Percentiles rank a stretch among this genome's conserved stretches.
Conservation (phyloP, 345 rosid genomes). For the Eucalyptus erythrocorys region DNA sequence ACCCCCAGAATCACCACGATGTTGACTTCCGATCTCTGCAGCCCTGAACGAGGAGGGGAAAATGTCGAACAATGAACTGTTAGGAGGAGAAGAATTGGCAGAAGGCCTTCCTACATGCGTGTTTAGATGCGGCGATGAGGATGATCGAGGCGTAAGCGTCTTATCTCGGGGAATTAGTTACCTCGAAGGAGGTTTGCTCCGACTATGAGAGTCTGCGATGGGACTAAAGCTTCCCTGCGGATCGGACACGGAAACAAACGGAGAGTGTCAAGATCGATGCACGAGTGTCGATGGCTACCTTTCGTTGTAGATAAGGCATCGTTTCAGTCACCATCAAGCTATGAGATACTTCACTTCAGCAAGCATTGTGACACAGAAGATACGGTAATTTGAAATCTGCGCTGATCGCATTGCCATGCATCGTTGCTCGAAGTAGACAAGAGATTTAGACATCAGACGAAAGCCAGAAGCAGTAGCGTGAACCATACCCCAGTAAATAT, state of each 20-base stretch:
- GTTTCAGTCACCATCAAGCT: background rate
- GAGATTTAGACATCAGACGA: background rate
- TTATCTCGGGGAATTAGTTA: background rate
- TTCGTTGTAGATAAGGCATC: background rate
- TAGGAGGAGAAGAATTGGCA: background rate
- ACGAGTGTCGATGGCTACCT: background rate
- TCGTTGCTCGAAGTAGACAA: background rate
- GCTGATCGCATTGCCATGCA: background rate
- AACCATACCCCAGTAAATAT: conserved; percentile 16
- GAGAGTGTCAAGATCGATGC: background rate
- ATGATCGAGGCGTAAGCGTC: background rate
- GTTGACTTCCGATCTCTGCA: background rate
- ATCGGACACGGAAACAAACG: background rate
- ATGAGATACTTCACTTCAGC: background rate
- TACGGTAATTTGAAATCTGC: background rate
- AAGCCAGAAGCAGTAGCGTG: background rate
- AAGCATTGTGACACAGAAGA: background rate
- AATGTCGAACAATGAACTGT: background rate
- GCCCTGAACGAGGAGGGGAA: background rate
- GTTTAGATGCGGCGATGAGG: background rate
- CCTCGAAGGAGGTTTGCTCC: conserved; percentile 41
- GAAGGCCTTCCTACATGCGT: background rate
- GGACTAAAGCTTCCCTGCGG: conserved; percentile 27
- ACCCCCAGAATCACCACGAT: background rate
- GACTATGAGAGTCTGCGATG: conserved; percentile 19